Conservation (phyloP, 148 eudicot species). For the Vaccinium corymbosum region DNA sequence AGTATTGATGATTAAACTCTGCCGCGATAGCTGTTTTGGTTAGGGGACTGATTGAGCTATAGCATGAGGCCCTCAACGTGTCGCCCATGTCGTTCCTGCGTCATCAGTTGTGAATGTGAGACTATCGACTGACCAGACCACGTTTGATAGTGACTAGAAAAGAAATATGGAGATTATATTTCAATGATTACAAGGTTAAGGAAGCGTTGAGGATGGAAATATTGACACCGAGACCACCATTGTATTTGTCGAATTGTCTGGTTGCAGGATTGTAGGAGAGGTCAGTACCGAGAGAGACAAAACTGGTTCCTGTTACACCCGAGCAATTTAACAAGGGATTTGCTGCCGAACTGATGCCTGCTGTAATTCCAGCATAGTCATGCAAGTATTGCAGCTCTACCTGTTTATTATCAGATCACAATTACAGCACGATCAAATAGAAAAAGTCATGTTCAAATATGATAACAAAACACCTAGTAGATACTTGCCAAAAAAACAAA, state of each 20-base stretch:
- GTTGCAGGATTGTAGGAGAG: slow-evolving; percentile 14
- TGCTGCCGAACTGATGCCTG: slow-evolving; percentile 8
- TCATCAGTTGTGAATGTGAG: not conserved
- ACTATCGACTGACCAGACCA: not conserved
- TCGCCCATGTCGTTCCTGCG: slow-evolving; percentile 19
- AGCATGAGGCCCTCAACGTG: slow-evolving; percentile 9
- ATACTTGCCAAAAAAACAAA: not conserved
- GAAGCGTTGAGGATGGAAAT: slow-evolving; percentile 18
- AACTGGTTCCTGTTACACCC: slow-evolving; percentile 22
- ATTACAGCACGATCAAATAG: not conserved
- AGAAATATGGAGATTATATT: not conserved
- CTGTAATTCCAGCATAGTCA: slow-evolving; percentile 17
- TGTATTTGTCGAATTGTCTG: slow-evolving; percentile 7
- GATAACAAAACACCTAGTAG: not conserved
- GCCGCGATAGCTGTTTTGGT: slow-evolving; percentile 20
- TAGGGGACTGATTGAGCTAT: slow-evolving; percentile 7
- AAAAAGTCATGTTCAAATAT: not conserved
- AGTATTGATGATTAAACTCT: slow-evolving; percentile 18
- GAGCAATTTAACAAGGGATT: slow-evolving; percentile 49
- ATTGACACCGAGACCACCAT: slow-evolving; percentile 22
- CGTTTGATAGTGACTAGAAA: not conserved
- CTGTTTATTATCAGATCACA: slow-evolving; percentile 3
- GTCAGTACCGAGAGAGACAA: slow-evolving; percentile 12
- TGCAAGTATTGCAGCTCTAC: slow-evolving; percentile 22
- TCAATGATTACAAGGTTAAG: slow-evolving; percentile 17